A percentile compares a stretch with the other conserved stretches of the same genome.
phyloP scores from a whole-genome alignment of 225 moss, liverwort and hornwort species.

The Pleurozium schreberi region DNA sequence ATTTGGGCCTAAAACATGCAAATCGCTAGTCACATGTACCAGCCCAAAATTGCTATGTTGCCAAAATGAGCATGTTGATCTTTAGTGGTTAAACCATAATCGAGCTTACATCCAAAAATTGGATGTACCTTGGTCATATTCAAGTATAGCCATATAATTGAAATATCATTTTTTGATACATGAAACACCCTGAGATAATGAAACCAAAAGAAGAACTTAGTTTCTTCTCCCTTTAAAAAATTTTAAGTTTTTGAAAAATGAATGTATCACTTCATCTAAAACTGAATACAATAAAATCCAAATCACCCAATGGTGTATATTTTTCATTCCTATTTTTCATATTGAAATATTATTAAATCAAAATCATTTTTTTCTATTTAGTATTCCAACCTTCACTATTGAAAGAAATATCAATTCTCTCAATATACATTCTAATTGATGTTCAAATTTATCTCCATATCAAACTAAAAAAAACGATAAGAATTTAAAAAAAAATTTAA shows the following conservation, averaged over 20 bases:
- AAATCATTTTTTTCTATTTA: too few species aligned
- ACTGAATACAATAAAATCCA: too few species aligned
- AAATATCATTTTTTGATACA: background rate
- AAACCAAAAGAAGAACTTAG: fast-evolving
- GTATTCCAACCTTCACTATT: background rate
- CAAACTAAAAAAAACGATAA: too few species aligned
- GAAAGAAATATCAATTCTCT: too few species aligned
- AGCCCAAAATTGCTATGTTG: too few species aligned
- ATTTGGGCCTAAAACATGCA: too few species aligned
- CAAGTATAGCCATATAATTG: background rate
- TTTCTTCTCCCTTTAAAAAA: background rate
- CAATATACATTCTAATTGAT: background rate
- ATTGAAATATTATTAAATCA: background rate
- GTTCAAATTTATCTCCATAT: too few species aligned
- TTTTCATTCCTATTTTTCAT: background rate
- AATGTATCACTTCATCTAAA: too few species aligned
- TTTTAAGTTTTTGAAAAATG: fast-evolving
- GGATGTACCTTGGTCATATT: background rate
- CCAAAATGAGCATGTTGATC: too few species aligned
- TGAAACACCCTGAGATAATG: background rate
- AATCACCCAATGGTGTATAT: background rate
- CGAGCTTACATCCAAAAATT: background rate
- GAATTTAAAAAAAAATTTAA: too few species aligned
- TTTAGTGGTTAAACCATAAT: background rate
- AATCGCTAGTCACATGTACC: too few species aligned